Base-by-base conservation (phyloP, 2,329 filamentous ascomycete genomes). In the Epichloe glyceriae region DNA sequence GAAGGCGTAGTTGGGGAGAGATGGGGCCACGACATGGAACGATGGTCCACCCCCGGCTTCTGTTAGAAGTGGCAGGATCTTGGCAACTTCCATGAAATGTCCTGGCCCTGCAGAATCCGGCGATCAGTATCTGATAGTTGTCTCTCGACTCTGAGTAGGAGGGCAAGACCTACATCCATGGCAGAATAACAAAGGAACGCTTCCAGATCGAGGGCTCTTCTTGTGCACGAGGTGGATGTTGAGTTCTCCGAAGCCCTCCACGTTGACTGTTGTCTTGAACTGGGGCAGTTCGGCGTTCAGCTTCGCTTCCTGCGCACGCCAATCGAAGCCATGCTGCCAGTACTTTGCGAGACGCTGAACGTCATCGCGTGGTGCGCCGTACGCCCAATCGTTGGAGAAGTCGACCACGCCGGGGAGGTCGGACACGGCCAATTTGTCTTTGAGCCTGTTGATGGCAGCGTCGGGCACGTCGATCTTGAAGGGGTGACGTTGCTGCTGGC, bases 181-280 rank as follows among this genome's bases (percentile, higher is more conserved):
- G 42, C 53, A 53, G 0, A 87, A 86, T 1, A 87, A 62, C 33
- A 87, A 60, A 0, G 84, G 83, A 41, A 87, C 77, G 2, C 80
- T 79, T 19, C 70, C 69, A 1, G 71, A 56, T 2, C 66, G 68
- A 2, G 64, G 60, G 56, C 75, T 80, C 49, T 64, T 70, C 56
- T 82, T 71, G 59, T 85, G 78, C 5, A 86, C 61, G 57, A 83
- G 83, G 62, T 87, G 83, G 2, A 87, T 70, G 22, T 79, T 70
- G 34, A 85, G 60, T 0, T 72, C 68, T 0, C 71, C 79, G 54
- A 83, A 85, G 0, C 74, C 76, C 5, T 80, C 71, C 0, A 83
- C 71, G 0, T 65, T 52, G 5, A 86, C 65, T 1, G 63, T 62
- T 0, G 74, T 74, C 2, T 66, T 72, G 62, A 73, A 84, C 22